Evolutionary conservation across 1,139 yeast species (phyloP), one percentile per base, ranked within the genome.

Genomic region (Arxiozyma telluris): DNA sequence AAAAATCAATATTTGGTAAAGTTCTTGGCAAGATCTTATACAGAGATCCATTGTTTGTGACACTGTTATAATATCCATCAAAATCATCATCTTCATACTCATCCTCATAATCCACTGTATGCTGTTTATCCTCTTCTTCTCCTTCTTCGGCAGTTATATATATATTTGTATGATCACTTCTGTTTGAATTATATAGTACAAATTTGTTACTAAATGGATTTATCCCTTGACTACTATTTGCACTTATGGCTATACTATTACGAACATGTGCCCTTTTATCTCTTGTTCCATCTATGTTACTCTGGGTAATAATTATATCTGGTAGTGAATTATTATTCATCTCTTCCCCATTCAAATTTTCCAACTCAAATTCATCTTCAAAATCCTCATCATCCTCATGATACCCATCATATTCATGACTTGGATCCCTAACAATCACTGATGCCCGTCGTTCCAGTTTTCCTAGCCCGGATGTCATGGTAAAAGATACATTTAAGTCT

Each of bases 1-100:
- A 53, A 8, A 53, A 39, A 45, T 54, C 52, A 5, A 55, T 52
- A 41, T 53, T 53, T 1, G 57, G 59, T 44, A 56, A 47, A 1
- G 57, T 56, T 34, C 57, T 49, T 17, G 57, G 54, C 6, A 53
- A 42, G 20, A 30, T 17, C 21, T 41, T 46, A n/a, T 41, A 25
- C 8, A n/a, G 30, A 41, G 41, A 25, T 21, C 20, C n/a, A n/a
- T 41, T 41, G 21, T 41, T 27, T 15, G 45, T 44, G 8, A 27
- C 44, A 8, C 49, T 42, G 18, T 51, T 51, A 21, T 39, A 22
- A 43, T 50, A 42, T 7, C 44, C 50, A 41, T 45, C 49, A 17
- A 43, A 44, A 38, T 42, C 34, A 4, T 51, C 50, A 18, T 48
- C 53, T 9, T 50, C 52, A 12, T 44, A 38, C 17, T 45, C 45